These are phyloP conservation scores for Auricularia auricula-judae DNA, from an alignment of 768 basidiomycete species.

Conservation along the genomic window DNA sequence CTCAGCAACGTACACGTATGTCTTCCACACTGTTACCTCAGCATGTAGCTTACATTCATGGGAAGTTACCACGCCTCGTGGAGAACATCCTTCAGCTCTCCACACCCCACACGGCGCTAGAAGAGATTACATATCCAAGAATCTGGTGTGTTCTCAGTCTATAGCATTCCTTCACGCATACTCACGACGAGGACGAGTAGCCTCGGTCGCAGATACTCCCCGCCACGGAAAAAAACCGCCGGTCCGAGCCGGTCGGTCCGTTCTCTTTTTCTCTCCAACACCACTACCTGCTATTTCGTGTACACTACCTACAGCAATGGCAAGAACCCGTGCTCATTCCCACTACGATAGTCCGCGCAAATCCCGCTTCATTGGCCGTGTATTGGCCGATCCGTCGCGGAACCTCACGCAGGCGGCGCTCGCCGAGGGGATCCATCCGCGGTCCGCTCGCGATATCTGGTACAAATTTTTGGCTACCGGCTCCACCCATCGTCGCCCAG, in stretches of 20 bases:
- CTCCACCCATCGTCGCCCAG: conserved; percentile 12
- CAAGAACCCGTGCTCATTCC: background rate
- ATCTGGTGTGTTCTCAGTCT: no score
- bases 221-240: background rate
- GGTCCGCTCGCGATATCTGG: conserved; percentile 9
- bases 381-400: conserved; percentile 2
- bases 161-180: no score
- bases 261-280: background rate
- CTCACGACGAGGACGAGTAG: no score
- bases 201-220: background rate
- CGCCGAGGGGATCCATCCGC: conserved; percentile 1
- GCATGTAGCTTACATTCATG: no score
- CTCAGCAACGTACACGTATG: no score
- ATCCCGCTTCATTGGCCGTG: conserved; percentile 12
- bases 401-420: conserved; percentile 6
- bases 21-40: no score
- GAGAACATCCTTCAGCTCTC: no score
- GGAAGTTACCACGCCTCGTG: no score
- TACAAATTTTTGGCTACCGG: conserved; percentile 13
- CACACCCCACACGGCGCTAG: no score
- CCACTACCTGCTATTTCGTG: background rate
- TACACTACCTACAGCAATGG: background rate
- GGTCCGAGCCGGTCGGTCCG: background rate
- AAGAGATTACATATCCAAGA: no score
- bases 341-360: conserved; percentile 7